A percentile compares a stretch with the other conserved stretches of the same genome.
Conservation (phyloP, 345 rosid genomes). For the Streptanthus diversifolius region DNA sequence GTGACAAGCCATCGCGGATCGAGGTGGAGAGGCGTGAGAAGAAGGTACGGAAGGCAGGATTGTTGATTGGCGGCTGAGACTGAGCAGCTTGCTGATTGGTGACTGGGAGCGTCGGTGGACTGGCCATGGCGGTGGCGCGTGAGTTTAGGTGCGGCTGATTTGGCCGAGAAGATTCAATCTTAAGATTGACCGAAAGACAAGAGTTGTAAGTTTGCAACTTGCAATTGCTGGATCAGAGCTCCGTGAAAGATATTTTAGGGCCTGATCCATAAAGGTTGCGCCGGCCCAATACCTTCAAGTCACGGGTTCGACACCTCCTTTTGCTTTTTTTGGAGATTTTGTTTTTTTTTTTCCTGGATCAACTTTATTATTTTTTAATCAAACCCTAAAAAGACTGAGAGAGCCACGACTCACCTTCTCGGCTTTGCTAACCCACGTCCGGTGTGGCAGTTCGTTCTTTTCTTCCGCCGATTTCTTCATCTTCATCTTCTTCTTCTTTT, state of each 20-base stretch:
- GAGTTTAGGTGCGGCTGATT: slow-evolving; percentile 11
- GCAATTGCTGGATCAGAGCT: not conserved
- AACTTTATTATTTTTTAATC: not conserved
- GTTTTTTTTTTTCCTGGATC: not conserved
- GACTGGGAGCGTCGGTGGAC: slow-evolving; percentile 54
- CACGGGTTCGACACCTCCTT: not conserved
- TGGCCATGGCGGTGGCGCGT: slow-evolving; percentile 41
- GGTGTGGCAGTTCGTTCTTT: not conserved
- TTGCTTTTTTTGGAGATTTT: not conserved
- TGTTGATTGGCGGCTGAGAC: slow-evolving; percentile 64
- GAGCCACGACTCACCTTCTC: not conserved
- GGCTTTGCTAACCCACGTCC: not conserved
- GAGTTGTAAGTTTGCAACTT: not conserved
- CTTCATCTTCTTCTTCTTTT: not conserved
- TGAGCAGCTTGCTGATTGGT: slow-evolving; percentile 40
- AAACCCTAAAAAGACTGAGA: slow-evolving; percentile 15
- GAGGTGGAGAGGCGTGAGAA: slow-evolving; percentile 65
- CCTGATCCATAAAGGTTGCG: not conserved
- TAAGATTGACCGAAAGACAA: not conserved
- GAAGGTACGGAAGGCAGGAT: slow-evolving; percentile 71
- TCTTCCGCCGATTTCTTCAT: not conserved
- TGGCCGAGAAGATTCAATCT: slow-evolving; percentile 14
- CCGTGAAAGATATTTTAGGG: slow-evolving; percentile 7
- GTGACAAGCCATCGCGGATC: slow-evolving; percentile 66
- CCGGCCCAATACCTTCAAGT: slow-evolving; percentile 14